phyloP scores from a whole-genome alignment of 2,329 filamentous ascomycete species.

The Trichoderma gracile region DNA sequence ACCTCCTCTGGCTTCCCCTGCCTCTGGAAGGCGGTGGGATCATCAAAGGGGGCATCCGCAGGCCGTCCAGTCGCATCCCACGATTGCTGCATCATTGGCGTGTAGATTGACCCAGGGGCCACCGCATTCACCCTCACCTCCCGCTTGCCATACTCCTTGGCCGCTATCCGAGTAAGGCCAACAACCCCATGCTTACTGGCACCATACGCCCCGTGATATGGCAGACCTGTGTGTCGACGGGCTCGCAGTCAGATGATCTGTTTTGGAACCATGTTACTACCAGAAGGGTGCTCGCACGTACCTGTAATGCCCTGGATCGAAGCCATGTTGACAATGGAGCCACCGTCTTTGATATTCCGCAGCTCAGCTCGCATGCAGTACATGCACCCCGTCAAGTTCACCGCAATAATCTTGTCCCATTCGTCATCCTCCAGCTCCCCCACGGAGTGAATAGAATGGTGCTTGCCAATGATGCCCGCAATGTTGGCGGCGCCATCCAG shows the following conservation, averaged over 20 bases:
- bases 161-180: conserved; percentile 41
- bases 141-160: conserved; percentile 44
- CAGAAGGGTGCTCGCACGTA: conserved; percentile 25
- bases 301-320: conserved; percentile 52
- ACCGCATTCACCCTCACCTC: conserved; percentile 51
- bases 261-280: background rate
- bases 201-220: conserved; percentile 41
- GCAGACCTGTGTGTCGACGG: background rate
- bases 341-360: conserved; percentile 43
- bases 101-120: conserved; percentile 52
- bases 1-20: conserved; percentile 46
- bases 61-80: conserved; percentile 41
- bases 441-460: conserved; percentile 44
- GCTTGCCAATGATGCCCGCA: conserved; percentile 53
- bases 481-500: conserved; percentile 58
- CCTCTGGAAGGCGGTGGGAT: conserved; percentile 46
- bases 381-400: conserved; percentile 55
- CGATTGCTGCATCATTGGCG: conserved; percentile 50
- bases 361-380: conserved; percentile 52
- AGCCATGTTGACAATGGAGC: conserved; percentile 60
- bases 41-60: conserved; percentile 44
- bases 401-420: conserved; percentile 50
- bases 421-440: conserved; percentile 49
- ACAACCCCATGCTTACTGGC: conserved; percentile 45
- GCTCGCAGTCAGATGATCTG: background rate